Percentiles rank a stretch among this genome's conserved stretches.
Evolutionary conservation across 1,284 basidiomycete species (phyloP).

Genomic region (Apiotrichum sp.): DNA sequence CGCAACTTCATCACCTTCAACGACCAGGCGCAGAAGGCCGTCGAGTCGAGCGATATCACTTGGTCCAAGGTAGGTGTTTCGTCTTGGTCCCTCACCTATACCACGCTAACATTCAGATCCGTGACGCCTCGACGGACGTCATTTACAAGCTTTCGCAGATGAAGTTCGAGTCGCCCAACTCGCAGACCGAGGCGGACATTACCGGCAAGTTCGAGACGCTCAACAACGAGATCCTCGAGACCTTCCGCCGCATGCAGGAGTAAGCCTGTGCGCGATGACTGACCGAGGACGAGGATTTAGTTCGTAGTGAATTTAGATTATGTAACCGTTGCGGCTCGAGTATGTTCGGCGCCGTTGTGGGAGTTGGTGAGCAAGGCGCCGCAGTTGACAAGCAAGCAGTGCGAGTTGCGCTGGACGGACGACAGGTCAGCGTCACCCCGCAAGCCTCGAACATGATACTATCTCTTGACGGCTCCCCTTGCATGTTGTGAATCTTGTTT

Average conservation of each 20-base stretch:
- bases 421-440: no score
- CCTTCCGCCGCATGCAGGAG: constrained; percentile 78
- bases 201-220: constrained; percentile 72
- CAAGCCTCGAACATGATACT: no score
- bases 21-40: constrained; percentile 73
- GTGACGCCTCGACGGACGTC: constrained; percentile 77
- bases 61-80: constrained; percentile 56
- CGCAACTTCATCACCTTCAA: constrained; percentile 94
- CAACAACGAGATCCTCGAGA: constrained; percentile 77
- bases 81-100: no score
- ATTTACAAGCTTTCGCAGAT: constrained; percentile 96
- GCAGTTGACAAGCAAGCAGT: no score
- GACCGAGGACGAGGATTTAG: background rate
- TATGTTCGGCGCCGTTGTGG: no score
- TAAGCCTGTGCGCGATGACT: constrained; percentile 34
- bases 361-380: no score
- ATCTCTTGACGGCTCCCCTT: no score
- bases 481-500: no score
- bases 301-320: constrained; percentile 6
- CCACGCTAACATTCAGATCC: constrained; percentile 51
- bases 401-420: no score
- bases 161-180: constrained; percentile 79
- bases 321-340: background rate
- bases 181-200: constrained; percentile 74
- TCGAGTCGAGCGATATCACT: constrained; percentile 79